phyloP scores from a whole-genome alignment of 257 asterid genomes.

The Ilex aquifolium region DNA sequence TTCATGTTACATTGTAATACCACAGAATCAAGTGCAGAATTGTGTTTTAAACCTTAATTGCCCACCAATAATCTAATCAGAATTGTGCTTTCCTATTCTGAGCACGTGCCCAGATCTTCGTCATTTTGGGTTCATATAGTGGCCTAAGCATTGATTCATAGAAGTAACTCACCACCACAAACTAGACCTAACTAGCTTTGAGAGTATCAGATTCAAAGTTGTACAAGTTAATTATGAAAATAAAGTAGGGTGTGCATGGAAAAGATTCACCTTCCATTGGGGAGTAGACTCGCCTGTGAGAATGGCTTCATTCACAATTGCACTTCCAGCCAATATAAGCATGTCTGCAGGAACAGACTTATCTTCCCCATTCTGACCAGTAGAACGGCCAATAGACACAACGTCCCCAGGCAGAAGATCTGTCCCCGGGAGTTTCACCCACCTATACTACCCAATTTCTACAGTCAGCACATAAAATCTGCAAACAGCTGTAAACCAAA shows the following conservation, averaged over 20 bases:
- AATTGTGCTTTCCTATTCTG: too few species aligned
- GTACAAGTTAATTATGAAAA: background rate
- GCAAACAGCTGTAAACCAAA: conserved; percentile 8
- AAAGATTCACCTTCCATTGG: conserved; percentile 84
- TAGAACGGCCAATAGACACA: conserved; percentile 94
- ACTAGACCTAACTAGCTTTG: too few species aligned
- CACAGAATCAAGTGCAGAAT: too few species aligned
- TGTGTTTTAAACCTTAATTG: too few species aligned
- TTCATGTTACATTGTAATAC: too few species aligned
- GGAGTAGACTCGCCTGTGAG: conserved; percentile 98
- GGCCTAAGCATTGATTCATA: too few species aligned
- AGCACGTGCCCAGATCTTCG: too few species aligned
- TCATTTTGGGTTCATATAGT: too few species aligned
- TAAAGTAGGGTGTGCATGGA: background rate
- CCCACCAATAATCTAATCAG: too few species aligned
- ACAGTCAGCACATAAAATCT: conserved; percentile 15
- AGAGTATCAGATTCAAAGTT: too few species aligned
- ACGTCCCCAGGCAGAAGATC: conserved; percentile 96
- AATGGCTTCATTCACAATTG: conserved; percentile 96
- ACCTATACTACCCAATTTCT: conserved; percentile 39
- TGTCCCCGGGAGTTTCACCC: conserved; percentile 89
- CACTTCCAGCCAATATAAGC: conserved; percentile 97
- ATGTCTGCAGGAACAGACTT: conserved; percentile 97
- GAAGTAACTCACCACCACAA: too few species aligned
- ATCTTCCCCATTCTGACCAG: conserved; percentile 79